phyloP scores from a whole-genome alignment of 805 yeast species.

The Ogataea glucozyma region DNA sequence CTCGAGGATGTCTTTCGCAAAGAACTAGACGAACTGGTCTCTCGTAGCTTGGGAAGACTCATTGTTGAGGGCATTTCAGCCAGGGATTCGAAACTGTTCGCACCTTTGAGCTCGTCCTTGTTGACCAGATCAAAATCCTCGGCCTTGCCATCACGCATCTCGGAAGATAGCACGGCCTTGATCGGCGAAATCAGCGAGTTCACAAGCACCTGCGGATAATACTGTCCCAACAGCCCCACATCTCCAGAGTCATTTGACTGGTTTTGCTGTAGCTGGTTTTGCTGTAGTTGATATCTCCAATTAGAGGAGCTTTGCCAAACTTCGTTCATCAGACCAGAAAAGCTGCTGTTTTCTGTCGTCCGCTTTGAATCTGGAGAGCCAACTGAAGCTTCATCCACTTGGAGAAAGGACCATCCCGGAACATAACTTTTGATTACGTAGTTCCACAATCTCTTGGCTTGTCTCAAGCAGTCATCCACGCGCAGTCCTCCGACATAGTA shows the following conservation, averaged over 20 bases:
- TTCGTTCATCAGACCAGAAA: conserved; percentile 13
- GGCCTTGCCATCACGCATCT: conserved; percentile 11
- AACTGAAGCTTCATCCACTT: conserved; percentile 3
- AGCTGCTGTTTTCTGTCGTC: conserved; percentile 4
- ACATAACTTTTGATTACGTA: conserved; percentile 18
- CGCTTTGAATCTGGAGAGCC: not conserved
- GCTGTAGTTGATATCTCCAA: not conserved
- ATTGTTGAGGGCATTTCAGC: conserved; percentile 6
- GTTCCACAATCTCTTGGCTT: conserved; percentile 16
- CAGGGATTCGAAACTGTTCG: conserved; percentile 6
- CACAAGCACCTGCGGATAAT: conserved; percentile 18
- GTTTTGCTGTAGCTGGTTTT: not conserved
- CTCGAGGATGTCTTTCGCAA: conserved; percentile 11
- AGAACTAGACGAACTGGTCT: conserved; percentile 15
- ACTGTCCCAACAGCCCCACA: conserved; percentile 5
- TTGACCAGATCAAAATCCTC: conserved; percentile 52
- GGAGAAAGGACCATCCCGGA: conserved; percentile 12
- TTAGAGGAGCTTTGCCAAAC: conserved; percentile 8
- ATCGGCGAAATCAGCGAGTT: conserved; percentile 20
- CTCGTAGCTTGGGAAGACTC: conserved; percentile 17
- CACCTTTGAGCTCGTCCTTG: conserved; percentile 28
- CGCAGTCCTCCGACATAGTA: conserved; percentile 18
- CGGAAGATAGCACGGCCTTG: conserved; percentile 6
- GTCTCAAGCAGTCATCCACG: conserved; percentile 11
- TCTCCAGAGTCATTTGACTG: not conserved